Percentiles rank a stretch among this genome's conserved stretches.
Evolutionary conservation across 768 basidiomycete species (phyloP).

Genomic region (Mycena haematopus): DNA sequence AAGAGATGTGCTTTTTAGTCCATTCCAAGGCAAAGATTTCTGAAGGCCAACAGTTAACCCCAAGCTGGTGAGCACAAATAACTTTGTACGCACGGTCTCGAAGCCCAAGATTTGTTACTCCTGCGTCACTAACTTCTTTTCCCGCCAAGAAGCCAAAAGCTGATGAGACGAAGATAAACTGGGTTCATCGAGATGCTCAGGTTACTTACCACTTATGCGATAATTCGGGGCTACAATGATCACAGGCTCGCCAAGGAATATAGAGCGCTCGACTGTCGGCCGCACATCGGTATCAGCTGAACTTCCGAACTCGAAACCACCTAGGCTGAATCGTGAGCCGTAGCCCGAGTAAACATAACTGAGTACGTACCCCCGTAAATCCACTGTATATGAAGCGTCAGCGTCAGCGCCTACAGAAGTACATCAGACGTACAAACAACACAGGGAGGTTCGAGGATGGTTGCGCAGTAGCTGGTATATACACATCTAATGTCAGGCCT

Average conservation of each 20-base stretch:
- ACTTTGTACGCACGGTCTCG: slow-evolving; percentile 10
- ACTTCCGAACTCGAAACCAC: neutral
- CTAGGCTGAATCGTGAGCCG: neutral
- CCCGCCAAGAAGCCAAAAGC: slow-evolving; percentile 13
- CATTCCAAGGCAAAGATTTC: slow-evolving; percentile 25
- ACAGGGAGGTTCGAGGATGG: slow-evolving; percentile 7
- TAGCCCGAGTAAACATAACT: neutral
- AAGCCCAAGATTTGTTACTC: slow-evolving; percentile 13
- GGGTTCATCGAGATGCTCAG: no score
- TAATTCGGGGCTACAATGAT: neutral
- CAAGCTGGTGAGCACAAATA: neutral
- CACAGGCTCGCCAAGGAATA: neutral
- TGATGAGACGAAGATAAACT: no score
- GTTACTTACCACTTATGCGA: neutral
- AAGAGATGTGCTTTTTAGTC: neutral
- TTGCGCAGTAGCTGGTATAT: neutral
- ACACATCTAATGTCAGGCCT: slow-evolving; percentile 13
- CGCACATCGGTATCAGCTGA: neutral
- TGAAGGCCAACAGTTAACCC: neutral
- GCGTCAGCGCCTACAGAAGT: no score
- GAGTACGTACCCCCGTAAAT: neutral
- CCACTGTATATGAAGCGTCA: neutral
- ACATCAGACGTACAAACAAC: slow-evolving; percentile 7
- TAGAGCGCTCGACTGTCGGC: slow-evolving; percentile 2
- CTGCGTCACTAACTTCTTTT: slow-evolving; percentile 7